phyloP scores from a whole-genome alignment of 2,329 filamentous ascomycete species.

The Scytalidium lignicola region DNA sequence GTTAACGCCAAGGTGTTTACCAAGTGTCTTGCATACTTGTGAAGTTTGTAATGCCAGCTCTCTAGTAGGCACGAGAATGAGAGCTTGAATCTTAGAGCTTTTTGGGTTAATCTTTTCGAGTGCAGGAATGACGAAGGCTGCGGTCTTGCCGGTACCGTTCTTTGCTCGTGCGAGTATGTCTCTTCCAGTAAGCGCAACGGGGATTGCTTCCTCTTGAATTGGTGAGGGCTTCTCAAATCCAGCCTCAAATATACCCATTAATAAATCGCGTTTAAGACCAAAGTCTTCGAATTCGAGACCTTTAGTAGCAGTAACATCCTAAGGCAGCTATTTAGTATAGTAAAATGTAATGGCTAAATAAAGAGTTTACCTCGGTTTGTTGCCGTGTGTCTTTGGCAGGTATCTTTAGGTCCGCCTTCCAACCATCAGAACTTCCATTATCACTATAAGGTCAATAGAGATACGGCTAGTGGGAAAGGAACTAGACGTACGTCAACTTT shows the following conservation, averaged over 20 bases:
- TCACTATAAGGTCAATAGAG: conserved; percentile 41
- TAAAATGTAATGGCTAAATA: conserved; percentile 9
- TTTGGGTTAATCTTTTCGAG: conserved; percentile 96
- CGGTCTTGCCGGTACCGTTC: conserved; percentile 98
- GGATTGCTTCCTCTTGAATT: conserved; percentile 98
- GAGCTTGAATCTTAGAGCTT: conserved; percentile 89
- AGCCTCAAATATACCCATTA: conserved; percentile 99
- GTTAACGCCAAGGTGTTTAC: conserved; percentile 94
- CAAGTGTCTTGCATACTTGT: conserved; percentile 97
- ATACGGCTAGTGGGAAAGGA: conserved; percentile 18
- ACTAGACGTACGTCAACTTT: conserved; percentile 36
- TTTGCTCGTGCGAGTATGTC: conserved; percentile 96
- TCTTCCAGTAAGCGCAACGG: conserved; percentile 88
- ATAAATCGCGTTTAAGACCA: conserved; percentile 84
- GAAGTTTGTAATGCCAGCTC: conserved; percentile 97
- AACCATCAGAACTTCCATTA: conserved; percentile 50
- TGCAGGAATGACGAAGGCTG: conserved; percentile 93
- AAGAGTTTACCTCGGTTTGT: conserved; percentile 65
- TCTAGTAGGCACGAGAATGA: conserved; percentile 93
- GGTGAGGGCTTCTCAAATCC: conserved; percentile 98
- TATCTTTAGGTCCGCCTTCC: conserved; percentile 68
- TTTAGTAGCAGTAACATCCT: conserved; percentile 98
- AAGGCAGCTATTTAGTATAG: conserved; percentile 15
- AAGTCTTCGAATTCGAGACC: conserved; percentile 98
- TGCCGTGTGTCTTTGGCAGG: conserved; percentile 71